Conservation (phyloP, 345 rosid genomes). For the Trapa bicornis region DNA sequence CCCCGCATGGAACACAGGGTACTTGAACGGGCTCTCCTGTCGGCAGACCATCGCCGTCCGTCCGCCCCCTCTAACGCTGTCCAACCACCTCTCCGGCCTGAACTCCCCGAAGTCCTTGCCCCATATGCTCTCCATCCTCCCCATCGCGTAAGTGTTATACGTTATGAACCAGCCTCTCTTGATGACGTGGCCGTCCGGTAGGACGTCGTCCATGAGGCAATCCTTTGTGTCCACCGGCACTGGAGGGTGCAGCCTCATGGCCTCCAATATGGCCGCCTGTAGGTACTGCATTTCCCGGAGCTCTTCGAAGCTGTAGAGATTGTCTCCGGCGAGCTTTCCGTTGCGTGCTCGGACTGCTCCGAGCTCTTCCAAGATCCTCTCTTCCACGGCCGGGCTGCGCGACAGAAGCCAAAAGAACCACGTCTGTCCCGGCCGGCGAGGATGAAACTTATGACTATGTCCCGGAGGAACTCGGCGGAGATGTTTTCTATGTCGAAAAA, state of each 20-base stretch:
- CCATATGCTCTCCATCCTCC: slow-evolving; percentile 30
- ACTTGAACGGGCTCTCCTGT: slow-evolving; percentile 24
- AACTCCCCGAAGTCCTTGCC: slow-evolving; percentile 28
- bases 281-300: slow-evolving; percentile 34
- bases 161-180: slow-evolving; percentile 19
- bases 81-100: slow-evolving; percentile 21
- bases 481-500: neutral
- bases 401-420: slow-evolving; percentile 1
- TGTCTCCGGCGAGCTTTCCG: neutral
- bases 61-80: neutral
- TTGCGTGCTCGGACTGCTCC: neutral
- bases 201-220: slow-evolving; percentile 18
- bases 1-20: slow-evolving; percentile 28
- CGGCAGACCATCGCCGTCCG: slow-evolving; percentile 6
- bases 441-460: neutral
- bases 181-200: slow-evolving; percentile 33
- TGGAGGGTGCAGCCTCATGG: slow-evolving; percentile 41
- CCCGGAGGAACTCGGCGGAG: neutral
- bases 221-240: slow-evolving; percentile 23
- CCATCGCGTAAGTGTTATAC: slow-evolving; percentile 36
- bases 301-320: slow-evolving; percentile 7
- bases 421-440: slow-evolving; percentile 3
- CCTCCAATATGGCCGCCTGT: slow-evolving; percentile 32
- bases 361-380: slow-evolving; percentile 1
- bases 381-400: neutral